Evolutionary conservation across 352 stramenopile species (phyloP).

Genomic region (Phytophthora agathidicida): DNA sequence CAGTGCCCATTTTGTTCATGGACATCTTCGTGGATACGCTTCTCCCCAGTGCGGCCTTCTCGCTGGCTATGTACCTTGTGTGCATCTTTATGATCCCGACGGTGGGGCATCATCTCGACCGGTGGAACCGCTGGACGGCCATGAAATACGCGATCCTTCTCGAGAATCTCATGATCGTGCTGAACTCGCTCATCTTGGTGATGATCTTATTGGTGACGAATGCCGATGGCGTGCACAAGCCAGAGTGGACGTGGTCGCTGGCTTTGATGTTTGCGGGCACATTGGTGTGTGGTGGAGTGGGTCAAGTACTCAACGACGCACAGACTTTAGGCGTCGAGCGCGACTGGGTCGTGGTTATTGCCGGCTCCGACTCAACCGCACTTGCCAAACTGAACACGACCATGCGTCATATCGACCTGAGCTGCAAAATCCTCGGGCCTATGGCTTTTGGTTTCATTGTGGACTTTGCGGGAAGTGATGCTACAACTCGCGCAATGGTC

Average conservation of each 20-base stretch:
- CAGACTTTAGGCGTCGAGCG: slow-evolving; percentile 82
- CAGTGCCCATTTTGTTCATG: slow-evolving; percentile 85
- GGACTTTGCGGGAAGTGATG: slow-evolving; percentile 70
- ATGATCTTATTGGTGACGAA: slow-evolving; percentile 72
- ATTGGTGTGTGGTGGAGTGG: slow-evolving; percentile 69
- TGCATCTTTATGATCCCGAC: slow-evolving; percentile 77
- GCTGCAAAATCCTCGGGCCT: slow-evolving; percentile 77
- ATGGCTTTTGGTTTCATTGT: slow-evolving; percentile 83
- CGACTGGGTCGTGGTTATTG: slow-evolving; percentile 89
- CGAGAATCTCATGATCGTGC: slow-evolving; percentile 80
- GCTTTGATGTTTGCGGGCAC: slow-evolving; percentile 52
- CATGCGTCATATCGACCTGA: slow-evolving; percentile 84
- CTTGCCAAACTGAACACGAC: slow-evolving; percentile 77
- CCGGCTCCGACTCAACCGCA: slow-evolving; percentile 48
- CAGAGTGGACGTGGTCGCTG: slow-evolving; percentile 57
- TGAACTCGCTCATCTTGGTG: slow-evolving; percentile 68
- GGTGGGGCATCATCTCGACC: slow-evolving; percentile 67
- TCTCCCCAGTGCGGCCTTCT: slow-evolving; percentile 76
- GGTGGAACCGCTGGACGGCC: slow-evolving; percentile 66
- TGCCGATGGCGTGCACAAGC: slow-evolving; percentile 58
- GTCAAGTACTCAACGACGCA: slow-evolving; percentile 78
- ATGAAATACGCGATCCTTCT: slow-evolving; percentile 76
- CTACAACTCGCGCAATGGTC: slow-evolving; percentile 71
- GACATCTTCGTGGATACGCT: slow-evolving; percentile 86
- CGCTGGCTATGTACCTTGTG: slow-evolving; percentile 74